phyloP scores from a whole-genome alignment of 2,329 filamentous ascomycete genomes.

The Botrytis byssoidea region DNA sequence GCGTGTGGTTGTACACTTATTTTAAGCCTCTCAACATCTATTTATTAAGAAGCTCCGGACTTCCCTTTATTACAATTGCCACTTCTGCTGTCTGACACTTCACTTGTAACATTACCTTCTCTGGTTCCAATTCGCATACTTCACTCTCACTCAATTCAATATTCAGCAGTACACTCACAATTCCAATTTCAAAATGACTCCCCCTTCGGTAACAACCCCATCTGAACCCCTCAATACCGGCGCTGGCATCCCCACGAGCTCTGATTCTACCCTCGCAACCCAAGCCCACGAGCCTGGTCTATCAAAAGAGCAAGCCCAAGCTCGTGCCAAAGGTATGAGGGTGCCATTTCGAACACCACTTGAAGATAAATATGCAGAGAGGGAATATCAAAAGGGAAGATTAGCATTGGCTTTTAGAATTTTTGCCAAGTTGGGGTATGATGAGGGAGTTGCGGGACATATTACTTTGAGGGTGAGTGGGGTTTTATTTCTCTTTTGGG shows the following conservation, averaged over 20 bases:
- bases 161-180: not conserved
- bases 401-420: conserved; percentile 50
- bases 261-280: not conserved
- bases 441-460: conserved; percentile 49
- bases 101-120: not conserved
- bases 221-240: not conserved
- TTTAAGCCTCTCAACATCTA: not conserved
- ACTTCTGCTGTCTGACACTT: not conserved
- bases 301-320: conserved; percentile 24
- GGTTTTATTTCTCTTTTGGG: not conserved
- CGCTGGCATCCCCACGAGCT: not conserved
- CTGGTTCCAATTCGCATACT: not conserved
- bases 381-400: conserved; percentile 43
- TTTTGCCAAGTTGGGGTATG: conserved; percentile 47
- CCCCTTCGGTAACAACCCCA: not conserved
- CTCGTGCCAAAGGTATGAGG: conserved; percentile 16
- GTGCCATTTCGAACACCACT: conserved; percentile 28
- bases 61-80: not conserved
- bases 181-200: not conserved
- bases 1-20: not conserved
- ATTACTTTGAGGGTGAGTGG: conserved; percentile 42
- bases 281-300: conserved; percentile 30
- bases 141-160: too few relatives aligned
- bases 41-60: not conserved
- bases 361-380: conserved; percentile 39